Base-by-base conservation (phyloP, 2,329 filamentous ascomycete species). In the Aureobasidium sp. region DNA sequence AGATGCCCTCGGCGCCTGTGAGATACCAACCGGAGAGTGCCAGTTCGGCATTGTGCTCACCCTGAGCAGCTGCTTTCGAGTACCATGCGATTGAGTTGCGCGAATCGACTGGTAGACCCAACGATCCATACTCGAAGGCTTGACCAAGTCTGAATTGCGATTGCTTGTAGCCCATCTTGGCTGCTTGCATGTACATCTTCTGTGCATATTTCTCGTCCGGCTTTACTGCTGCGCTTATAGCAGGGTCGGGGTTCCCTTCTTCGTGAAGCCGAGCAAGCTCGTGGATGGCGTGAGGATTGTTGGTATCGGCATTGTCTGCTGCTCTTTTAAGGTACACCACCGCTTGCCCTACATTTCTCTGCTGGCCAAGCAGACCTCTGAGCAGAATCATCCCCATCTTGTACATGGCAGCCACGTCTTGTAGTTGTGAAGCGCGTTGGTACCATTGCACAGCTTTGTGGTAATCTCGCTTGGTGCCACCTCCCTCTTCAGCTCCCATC, bases 401-500 rank as follows among this genome's bases (percentile, higher is more conserved):
- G 79, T 97, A 99, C 91, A 97, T 96, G 34, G 92, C 94, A 0
- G 93, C 89, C 1, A 89, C 88, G 70, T 99, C 93, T 3, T 94
- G 93, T 3, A 97, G 80, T 13, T 88, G 88, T 11, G 94, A 93
- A 7, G 94, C 91, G 47, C 92, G 89, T 73, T 93, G 91, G 75
- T 99, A 99, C 94, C 94, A 99, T 73, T 97, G 93, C 25, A 97
- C 92, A 1, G 94, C 93, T 76, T 97, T 97, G 66, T 93, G 76
- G 0, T 91, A 90, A 70, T 99, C 94, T 68, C 88, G 89, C 63
- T 90, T 86, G 1, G 94, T 97, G 29, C 94, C 94, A 58, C 94
- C 94, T 34, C 92, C 93, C 69, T 96, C 92, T 71, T 97, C 93
- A 61, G 91, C 86, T 3, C 94, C 94, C 68, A 99, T 91, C 73